Base-by-base conservation (phyloP, 164 flowering plant species). In the Sextonia rubra region DNA sequence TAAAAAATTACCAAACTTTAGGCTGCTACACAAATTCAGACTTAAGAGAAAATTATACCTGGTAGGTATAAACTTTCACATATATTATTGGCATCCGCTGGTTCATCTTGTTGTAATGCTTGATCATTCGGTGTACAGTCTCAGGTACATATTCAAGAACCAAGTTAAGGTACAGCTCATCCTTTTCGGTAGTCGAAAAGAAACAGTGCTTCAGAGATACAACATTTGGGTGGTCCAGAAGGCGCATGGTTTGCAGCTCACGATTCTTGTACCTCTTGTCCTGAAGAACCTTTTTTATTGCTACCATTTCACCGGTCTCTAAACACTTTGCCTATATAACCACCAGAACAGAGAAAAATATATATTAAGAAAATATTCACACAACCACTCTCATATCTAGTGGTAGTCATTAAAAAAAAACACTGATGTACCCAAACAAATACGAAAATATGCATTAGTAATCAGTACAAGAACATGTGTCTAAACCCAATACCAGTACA, bases 241-340 rank as follows among this genome's bases (percentile, higher is more conserved):
- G 78, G 44, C 89, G 90, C 91, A 89, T 89, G n/a, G 89, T 87
- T 75, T 89, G 93, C 74, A 87, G 82, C 82, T 89, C 93, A 17
- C 93, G 81, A 73, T 89, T 87, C 81, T 89, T 89, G 85, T 87
- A 89, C 74, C 93, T 76, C 85, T 87, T 89, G 74, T 89, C 93
- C 71, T 89, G 93, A 56, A 89, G 88, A 74, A 89, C 91, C 71
- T 87, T 89, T 70, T 89, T 89, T 47, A 89, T 89, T 22, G 93
- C 91, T 48, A 89, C 91, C 44, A 86, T 80, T 82, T 89, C 93
- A 32, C 91, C 91, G 3, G 91, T 87, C 75, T 89, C 93, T 47
- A 89, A 74, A 79, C 93, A 89, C 75, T 88, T 89, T n/a, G 93
- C 93, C 93, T 87, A 77, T 56, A 83, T 20, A 49, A 71, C 60